Evolutionary conservation across 306 rosid genomes (phyloP), one percentile per base, ranked within the genome.

Genomic region (Inga laurina): DNA sequence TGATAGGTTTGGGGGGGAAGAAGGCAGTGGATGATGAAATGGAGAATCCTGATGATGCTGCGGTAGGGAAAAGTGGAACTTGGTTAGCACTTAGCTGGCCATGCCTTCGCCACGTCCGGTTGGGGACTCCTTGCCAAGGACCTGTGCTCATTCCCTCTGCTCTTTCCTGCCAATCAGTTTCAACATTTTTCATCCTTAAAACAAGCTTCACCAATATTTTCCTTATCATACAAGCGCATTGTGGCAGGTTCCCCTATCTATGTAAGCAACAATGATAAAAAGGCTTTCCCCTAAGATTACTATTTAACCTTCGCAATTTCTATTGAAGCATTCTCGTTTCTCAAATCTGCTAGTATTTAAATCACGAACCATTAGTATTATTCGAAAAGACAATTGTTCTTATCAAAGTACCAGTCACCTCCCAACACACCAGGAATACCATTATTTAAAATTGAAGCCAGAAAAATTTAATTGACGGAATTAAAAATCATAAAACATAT

Each of bases 11-110:
- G 22, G 88, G 49, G 8, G 90, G 90, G 84, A 77, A 87, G 65
- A 87, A 82, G 80, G 94, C 87, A 86, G 89, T 92, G 85, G 94
- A 83, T 85, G 68, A 62, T 65, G 71, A 90, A 87, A 84, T 85
- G 46, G 99, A 92, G 99, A 96, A 96, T 96, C 99, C 99, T 96
- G 99, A 96, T 96, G 99, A 96, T 96, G 99, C 99, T 94, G 99
- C 99, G 84, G 93, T 82, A 82, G 97, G 87, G 93, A 92, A 88
- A 69, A 75, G 83, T 85, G 97, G 90, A 82, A 89, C 72, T 85
- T 87, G 88, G 90, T 86, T 76, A 54, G 92, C 91, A 87, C 66
- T 85, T 84, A 83, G 88, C 85, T 82, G 97, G 87, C 91, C 93
- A 84, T 91, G 93, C 46, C 86, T 89, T 88, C 88, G 93, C 99